Conservation (phyloP, 2,329 filamentous ascomycete species). For the Botrytis deweyae region DNA sequence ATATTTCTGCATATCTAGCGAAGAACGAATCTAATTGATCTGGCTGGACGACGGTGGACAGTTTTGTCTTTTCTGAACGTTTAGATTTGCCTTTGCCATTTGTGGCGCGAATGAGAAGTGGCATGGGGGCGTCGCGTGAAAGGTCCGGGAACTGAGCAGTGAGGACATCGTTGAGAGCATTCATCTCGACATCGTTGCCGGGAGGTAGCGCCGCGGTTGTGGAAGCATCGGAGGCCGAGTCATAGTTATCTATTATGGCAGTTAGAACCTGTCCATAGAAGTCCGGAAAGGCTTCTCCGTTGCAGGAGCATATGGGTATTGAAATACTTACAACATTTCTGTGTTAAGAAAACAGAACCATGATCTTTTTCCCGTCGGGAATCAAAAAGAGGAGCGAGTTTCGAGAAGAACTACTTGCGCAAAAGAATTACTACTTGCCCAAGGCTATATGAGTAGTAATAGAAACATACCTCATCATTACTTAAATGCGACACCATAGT, state of each 20-base stretch:
- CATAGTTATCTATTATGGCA: background rate
- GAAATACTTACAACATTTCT: conserved; percentile 65
- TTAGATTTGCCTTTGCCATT: conserved; percentile 9
- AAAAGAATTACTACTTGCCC: background rate
- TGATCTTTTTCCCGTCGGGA: conserved; percentile 57
- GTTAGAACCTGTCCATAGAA: background rate
- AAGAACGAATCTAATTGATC: conserved; percentile 80
- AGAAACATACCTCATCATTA: conserved; percentile 56
- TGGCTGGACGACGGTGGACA: conserved; percentile 79
- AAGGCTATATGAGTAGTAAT: background rate
- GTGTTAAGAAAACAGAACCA: conserved; percentile 71
- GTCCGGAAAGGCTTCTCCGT: background rate
- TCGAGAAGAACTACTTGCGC: conserved; percentile 64
- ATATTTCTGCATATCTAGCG: conserved; percentile 80
- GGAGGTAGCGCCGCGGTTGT: background rate
- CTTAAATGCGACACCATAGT: conserved; percentile 49
- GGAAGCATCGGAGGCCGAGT: background rate
- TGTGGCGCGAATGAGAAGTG: conserved; percentile 67
- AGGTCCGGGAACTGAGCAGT: conserved; percentile 61
- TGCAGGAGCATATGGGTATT: background rate
- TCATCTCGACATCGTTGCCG: background rate
- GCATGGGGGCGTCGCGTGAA: conserved; percentile 57
- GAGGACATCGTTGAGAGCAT: conserved; percentile 17
- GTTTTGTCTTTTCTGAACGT: conserved; percentile 56
- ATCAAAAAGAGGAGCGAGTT: conserved; percentile 20